phyloP scores from a whole-genome alignment of 805 yeast species.

The Danielia reshetovae region DNA sequence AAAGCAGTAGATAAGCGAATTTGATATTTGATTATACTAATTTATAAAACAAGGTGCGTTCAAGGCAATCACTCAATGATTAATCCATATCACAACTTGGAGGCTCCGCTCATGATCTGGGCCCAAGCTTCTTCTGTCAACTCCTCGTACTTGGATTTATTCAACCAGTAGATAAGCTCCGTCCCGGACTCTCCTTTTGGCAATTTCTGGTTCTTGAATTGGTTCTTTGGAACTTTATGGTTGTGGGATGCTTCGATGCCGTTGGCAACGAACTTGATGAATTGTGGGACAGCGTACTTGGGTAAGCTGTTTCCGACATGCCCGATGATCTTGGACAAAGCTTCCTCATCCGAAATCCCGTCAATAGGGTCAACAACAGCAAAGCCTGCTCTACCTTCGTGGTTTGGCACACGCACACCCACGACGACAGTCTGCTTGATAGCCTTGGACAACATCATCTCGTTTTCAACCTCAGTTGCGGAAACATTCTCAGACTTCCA shows the following conservation, averaged over 20 bases:
- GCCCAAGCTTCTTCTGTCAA: slow-evolving; percentile 59
- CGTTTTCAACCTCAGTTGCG: slow-evolving; percentile 88
- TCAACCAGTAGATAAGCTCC: slow-evolving; percentile 71
- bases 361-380: slow-evolving; percentile 63
- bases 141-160: slow-evolving; percentile 49
- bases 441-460: slow-evolving; percentile 45
- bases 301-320: slow-evolving; percentile 52
- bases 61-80: no score
- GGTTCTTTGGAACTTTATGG: slow-evolving; percentile 73
- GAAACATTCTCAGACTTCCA: slow-evolving; percentile 97
- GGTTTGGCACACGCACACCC: slow-evolving; percentile 77
- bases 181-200: slow-evolving; percentile 62
- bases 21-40: slow-evolving; percentile 1
- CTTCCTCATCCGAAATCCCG: slow-evolving; percentile 19
- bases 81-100: slow-evolving; percentile 34
- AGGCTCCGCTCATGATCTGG: slow-evolving; percentile 31
- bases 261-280: slow-evolving; percentile 60
- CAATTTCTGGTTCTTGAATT: slow-evolving; percentile 60
- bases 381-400: slow-evolving; percentile 94
- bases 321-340: slow-evolving; percentile 24
- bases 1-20: slow-evolving; percentile 33
- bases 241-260: slow-evolving; percentile 67
- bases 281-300: slow-evolving; percentile 80
- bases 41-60: background rate
- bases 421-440: slow-evolving; percentile 78